Percentiles rank a stretch among this genome's conserved stretches.
These are phyloP conservation scores for Lupinus albus DNA, from an alignment of 306 rosid genomes.

Conservation along the genomic window DNA sequence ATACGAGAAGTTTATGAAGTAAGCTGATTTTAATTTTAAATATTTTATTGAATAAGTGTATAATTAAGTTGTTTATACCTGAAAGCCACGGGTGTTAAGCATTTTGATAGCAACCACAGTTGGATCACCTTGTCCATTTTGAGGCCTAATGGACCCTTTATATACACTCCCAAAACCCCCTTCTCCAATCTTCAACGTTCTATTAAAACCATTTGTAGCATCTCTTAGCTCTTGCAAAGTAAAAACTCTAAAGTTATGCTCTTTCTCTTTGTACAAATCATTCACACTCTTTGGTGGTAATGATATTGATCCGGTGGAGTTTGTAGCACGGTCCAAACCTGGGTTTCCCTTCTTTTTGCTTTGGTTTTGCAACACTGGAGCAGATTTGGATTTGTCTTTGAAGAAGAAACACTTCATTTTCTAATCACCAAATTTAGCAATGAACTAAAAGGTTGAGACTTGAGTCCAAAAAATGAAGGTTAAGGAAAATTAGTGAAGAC, in stretches of 20 bases:
- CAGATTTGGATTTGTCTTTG: conserved; percentile 62
- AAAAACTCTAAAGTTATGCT: conserved; percentile 66
- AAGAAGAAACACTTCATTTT: conserved; percentile 78
- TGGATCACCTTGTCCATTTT: conserved; percentile 54
- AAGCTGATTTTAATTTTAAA: too few relatives aligned
- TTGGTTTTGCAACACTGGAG: conserved; percentile 60
- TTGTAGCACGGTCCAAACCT: conserved; percentile 42
- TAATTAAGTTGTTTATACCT: conserved; percentile 48
- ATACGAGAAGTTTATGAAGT: too few relatives aligned
- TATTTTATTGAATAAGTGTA: too few relatives aligned
- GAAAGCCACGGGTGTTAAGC: conserved; percentile 79
- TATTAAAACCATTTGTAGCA: conserved; percentile 70
- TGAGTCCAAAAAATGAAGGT: conserved; percentile 4
- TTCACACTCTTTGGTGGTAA: conserved; percentile 71
- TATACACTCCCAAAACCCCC: conserved; percentile 96
- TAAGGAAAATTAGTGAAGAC: not conserved
- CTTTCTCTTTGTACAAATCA: conserved; percentile 83
- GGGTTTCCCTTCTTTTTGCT: conserved; percentile 35
- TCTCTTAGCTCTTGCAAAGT: conserved; percentile 66
- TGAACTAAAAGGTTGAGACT: not conserved
- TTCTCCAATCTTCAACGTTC: conserved; percentile 79
- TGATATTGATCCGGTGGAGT: conserved; percentile 58
- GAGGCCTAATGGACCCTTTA: conserved; percentile 64
- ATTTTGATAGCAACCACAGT: conserved; percentile 73
- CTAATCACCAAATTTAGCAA: conserved; percentile 7